A percentile compares a stretch with the other conserved stretches of the same genome.
Evolutionary conservation across 345 rosid species (phyloP).

Genomic region (Arabis alpina): DNA sequence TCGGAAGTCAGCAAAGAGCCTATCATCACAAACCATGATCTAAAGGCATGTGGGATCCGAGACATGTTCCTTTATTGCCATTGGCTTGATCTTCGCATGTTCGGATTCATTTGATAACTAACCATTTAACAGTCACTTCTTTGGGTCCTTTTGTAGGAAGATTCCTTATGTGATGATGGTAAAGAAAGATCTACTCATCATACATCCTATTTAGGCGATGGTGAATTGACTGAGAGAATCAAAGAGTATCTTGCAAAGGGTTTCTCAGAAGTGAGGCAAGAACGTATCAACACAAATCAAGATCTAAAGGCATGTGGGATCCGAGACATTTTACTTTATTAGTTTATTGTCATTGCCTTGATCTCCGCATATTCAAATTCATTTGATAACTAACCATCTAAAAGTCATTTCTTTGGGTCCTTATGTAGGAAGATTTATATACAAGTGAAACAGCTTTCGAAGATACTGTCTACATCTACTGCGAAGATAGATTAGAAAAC

Average conservation of each 20-base stretch:
- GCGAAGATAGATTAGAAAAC: slow-evolving; percentile 3
- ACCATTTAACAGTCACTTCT: neutral
- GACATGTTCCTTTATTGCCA: neutral
- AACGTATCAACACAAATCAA: neutral
- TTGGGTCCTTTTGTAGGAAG: neutral
- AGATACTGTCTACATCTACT: slow-evolving; percentile 12
- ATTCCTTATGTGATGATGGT: neutral
- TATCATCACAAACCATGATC: neutral
- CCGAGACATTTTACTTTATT: neutral
- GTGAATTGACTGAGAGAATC: neutral
- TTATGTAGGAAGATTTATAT: neutral
- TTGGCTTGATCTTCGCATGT: neutral
- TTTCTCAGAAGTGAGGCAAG: neutral
- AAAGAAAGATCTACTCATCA: neutral
- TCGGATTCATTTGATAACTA: neutral
- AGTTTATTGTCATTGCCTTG: neutral
- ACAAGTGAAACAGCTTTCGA: neutral
- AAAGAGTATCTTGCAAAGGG: neutral
- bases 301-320: neutral
- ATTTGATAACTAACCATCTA: neutral
- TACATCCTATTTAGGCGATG: slow-evolving; percentile 36
- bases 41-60: neutral
- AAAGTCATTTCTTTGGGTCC: neutral
- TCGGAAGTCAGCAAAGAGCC: neutral
- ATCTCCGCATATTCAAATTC: neutral